Evolutionary conservation across 148 eudicot genomes (phyloP), one percentile per base, ranked within the genome.

Genomic region (Chenopodium quinoa): DNA sequence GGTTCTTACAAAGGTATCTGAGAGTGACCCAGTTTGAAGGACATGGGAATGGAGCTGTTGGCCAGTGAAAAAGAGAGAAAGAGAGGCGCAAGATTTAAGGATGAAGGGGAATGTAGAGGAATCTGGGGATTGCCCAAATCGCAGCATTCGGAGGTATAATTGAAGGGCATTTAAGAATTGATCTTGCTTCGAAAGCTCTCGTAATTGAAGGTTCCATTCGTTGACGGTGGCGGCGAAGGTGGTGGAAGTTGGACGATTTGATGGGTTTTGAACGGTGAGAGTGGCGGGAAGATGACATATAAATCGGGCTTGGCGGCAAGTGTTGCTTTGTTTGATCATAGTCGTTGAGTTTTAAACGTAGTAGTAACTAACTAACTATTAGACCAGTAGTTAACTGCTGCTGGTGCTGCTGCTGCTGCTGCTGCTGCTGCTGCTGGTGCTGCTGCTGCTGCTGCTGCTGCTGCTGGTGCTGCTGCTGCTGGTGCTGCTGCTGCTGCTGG

Each of bases 81-180:
- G 86, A 52, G 86, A 79, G 72, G 95, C 91, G 75, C 87, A 86
- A 54, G 93, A 91, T 82, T 92, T 93, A 85, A 93, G 88, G 76
- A 87, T 80, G 85, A 90, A 88, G 19, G 97, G 95, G 88, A 89
- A 89, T 22, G 95, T 90, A 88, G 89, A 91, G 76, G 93, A 88
- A 80, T 86, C 82, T 1, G 94, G 92, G 37, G 89, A 78, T 56
- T 84, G 81, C 68, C 87, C 86, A 6, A 86, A 87, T 64, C 84
- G 86, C 74, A 93, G 91, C 92, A 91, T 86, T 79, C 85, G 88
- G 76, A 89, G 89, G 87, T 89, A 91, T 82, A 93, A 89, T 58
- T 48, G 50, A 80, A 91, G 87, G 69, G 84, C 87, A 73, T 93
- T 80, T 67, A 65, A 54, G 88, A 80, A 91, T 58, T 85, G 89